Base-by-base conservation (phyloP, 1,284 basidiomycete species). In the Psilocybe mexicana region DNA sequence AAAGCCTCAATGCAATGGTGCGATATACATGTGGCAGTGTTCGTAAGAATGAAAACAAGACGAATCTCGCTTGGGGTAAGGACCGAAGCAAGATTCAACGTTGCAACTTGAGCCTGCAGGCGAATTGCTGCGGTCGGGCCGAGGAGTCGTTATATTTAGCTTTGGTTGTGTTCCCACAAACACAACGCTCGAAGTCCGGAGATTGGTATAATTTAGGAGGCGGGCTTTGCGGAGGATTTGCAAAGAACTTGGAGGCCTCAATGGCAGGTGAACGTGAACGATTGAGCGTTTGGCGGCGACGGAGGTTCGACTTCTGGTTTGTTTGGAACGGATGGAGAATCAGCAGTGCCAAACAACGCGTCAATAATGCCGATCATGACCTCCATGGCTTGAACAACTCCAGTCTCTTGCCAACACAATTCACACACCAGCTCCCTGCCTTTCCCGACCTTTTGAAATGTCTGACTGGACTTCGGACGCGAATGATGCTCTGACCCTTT, bases 401-500 rank as follows among this genome's bases (percentile, higher is more conserved):
- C 54, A 48, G 35, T 24, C 10, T 24, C 30, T 47, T 23, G 35
- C 46, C 42, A 38, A 46, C 11, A 43, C 36, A 40, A 42, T 40
- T 59, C n/a, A 11, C 50, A 10, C n/a, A n/a, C n/a, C n/a, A 7
- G 23, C 24, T 33, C 11, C 40, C 18, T 45, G 24, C 30, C 8
- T 7, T 26, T 47, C 1, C 30, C n/a, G 42, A 40, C 12, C 45
- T 2, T 8, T 35, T 44, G 25, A 44, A 6, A 48, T 83, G 79
- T 65, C 73, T 28, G 79, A 82, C 63, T 91, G 88, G 88, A 86
- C 89, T 2, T 69, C 79, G n/a, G 79, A 92, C 74, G 85, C 93
- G n/a, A 96, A 90, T 68, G 83, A 91, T 61, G 88, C 88, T 0
- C 74, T 94, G 12, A 76, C 74, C 6, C 76, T 95, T 33, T 88